Evolutionary conservation across 78 protist species (phyloP), one percentile per base, ranked within the genome.

Genomic region (Dictyostelium brefeldianum): DNA sequence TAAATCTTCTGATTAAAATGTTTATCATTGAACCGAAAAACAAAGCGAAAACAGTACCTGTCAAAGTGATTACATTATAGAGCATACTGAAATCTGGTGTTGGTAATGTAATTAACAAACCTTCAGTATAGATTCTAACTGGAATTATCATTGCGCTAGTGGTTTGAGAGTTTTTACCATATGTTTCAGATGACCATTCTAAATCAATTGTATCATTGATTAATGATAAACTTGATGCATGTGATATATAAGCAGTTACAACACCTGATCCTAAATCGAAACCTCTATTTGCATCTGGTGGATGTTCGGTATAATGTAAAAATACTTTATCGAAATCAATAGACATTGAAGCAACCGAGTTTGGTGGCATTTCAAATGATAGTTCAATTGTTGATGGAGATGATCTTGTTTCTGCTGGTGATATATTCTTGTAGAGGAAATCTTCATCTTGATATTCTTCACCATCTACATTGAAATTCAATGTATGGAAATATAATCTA

Each of bases 31-130:
- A 67, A 51, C 98, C 98, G 53, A 96, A 96, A 47, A 90, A 89
- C 54, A 97, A 79, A 20, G 97, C 96, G 25, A 97, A 56, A 17
- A 90, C 92, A 6, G 98, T 97, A 69, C 97, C 74, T 18, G 98
- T 84, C 17, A 96, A 47, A 4, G 96, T 81, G 46, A 97, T 82
- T 43, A 97, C 98, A 64, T 97, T 97, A 90, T 96, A 97, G 20
- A 97, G 96, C 98, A 97, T 97, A 87, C 96, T 89, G 87, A 97
- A 96, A 90, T 97, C 98, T 10, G 98, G 98, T 22, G 87, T 83
- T 56, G 97, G 97, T 41, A 95, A 11, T 17, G 85, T 43, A 0
- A 95, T 75, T 10, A 96, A 87, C 48, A 96, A 29, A 41, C 83
- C 51, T 47, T 94, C 93, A 4, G 96, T 82, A 70, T 96, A 95